Evolutionary conservation across 2,329 filamentous ascomycete genomes (phyloP).

Genomic region (Paecilomyces variotii): DNA sequence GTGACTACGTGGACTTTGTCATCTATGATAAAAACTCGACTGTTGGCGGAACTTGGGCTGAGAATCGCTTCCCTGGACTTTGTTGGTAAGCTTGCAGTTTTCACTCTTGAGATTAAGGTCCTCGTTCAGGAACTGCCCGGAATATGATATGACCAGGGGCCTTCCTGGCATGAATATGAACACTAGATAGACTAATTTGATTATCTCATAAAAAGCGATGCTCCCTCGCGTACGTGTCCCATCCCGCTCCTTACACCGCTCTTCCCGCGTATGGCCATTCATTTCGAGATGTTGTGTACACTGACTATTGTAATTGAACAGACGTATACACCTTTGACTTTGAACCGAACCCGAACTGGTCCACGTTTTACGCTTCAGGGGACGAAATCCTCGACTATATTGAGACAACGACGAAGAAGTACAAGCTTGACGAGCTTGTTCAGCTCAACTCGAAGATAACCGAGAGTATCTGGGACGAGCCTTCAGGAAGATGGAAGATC

Average conservation of each 20-base stretch:
- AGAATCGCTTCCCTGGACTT: conserved; percentile 35
- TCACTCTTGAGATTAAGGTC: background rate
- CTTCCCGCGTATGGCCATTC: background rate
- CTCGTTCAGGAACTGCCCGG: background rate
- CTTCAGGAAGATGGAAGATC: conserved; percentile 26
- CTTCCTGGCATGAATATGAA: background rate
- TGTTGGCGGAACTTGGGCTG: conserved; percentile 36
- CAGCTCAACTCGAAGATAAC: conserved; percentile 31
- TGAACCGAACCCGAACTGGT: conserved; percentile 38
- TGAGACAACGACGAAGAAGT: conserved; percentile 29
- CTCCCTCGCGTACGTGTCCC: conserved; percentile 18
- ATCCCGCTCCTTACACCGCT: background rate
- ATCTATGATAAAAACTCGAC: conserved; percentile 10
- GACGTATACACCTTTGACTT: conserved; percentile 33
- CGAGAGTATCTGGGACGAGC: conserved; percentile 32
- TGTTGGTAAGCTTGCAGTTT: conserved; percentile 11
- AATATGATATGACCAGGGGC: background rate
- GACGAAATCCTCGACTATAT: conserved; percentile 38
- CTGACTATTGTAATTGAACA: background rate
- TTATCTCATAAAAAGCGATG: conserved; percentile 16
- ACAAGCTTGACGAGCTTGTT: conserved; percentile 30
- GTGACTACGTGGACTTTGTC: background rate
- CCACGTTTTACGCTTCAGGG: conserved; percentile 32
- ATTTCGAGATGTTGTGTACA: background rate
- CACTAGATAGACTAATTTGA: background rate